These are phyloP conservation scores for Aureobasidium sp. DNA, from an alignment of 2,329 filamentous ascomycete genomes.

Conservation along the genomic window DNA sequence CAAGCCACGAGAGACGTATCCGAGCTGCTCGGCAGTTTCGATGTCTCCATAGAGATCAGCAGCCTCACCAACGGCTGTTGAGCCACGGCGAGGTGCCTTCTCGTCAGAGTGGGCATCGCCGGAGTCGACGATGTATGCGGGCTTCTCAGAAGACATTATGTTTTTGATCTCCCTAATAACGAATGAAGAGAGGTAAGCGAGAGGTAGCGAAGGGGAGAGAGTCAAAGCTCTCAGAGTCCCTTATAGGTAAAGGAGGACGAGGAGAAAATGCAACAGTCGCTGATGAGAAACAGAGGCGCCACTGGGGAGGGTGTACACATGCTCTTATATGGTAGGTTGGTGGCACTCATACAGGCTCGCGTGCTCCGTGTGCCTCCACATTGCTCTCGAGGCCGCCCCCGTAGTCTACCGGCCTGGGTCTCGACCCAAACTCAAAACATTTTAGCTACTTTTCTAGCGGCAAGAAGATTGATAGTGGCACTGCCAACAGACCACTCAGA, in stretches of 20 bases:
- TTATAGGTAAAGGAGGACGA: background rate
- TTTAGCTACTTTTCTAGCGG: background rate
- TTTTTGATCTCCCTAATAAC: background rate
- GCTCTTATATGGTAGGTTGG: background rate
- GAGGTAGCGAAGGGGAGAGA: background rate
- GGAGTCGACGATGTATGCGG: constrained; percentile 7
- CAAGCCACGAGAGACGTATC: constrained; percentile 43
- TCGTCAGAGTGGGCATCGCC: constrained; percentile 2
- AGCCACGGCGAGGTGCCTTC: constrained; percentile 13
- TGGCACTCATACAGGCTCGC: background rate
- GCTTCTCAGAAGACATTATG: constrained; percentile 12
- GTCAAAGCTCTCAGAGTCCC: background rate
- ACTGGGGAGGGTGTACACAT: background rate
- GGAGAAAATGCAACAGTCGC: background rate
- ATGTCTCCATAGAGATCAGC: constrained; percentile 45
- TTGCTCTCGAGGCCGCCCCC: background rate
- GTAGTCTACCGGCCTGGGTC: constrained; percentile 1
- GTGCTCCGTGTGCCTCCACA: constrained; percentile 1
- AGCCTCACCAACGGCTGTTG: constrained; percentile 34
- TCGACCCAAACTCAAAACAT: constrained; percentile 9
- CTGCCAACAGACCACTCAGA: constrained; percentile 4
- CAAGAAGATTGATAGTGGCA: constrained; percentile 9
- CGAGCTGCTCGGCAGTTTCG: constrained; percentile 41
- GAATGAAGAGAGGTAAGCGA: background rate
- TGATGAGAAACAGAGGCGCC: background rate